Evolutionary conservation across 345 rosid genomes (phyloP).

Genomic region (Lumnitzera littorea): DNA sequence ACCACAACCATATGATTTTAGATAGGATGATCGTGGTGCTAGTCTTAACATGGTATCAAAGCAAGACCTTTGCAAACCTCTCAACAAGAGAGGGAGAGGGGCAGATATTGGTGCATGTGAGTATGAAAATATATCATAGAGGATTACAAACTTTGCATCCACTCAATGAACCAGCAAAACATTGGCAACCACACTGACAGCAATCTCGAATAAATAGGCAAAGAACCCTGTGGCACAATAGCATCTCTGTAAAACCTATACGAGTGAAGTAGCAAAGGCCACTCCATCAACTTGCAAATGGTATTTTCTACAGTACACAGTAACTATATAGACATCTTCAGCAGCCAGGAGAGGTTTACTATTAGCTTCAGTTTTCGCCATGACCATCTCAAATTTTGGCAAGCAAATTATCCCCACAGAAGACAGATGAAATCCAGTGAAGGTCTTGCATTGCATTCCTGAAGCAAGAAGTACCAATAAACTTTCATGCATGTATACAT

Average conservation of each 20-base stretch:
- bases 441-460: conserved; percentile 88
- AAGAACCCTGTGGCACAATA: conserved; percentile 92
- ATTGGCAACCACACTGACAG: conserved; percentile 83
- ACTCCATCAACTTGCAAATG: conserved; percentile 96
- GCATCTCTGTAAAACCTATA: conserved; percentile 97
- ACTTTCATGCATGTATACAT: conserved; percentile 87
- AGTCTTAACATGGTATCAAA: background rate
- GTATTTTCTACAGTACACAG: conserved; percentile 96
- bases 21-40: no score
- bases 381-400: conserved; percentile 93
- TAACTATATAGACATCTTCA: conserved; percentile 77
- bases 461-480: conserved; percentile 97
- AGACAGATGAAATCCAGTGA: conserved; percentile 92
- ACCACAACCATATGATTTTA: no score
- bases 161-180: conserved; percentile 94
- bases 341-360: conserved; percentile 84
- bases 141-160: conserved; percentile 86
- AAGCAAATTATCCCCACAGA: conserved; percentile 80
- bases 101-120: conserved; percentile 98
- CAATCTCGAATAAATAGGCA: conserved; percentile 86
- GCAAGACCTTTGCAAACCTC: conserved; percentile 59
- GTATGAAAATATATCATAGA: conserved; percentile 85
- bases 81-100: conserved; percentile 83
- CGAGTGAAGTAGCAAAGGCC: conserved; percentile 84
- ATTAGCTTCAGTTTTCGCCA: conserved; percentile 83